Evolutionary conservation across 2,329 filamentous ascomycete genomes (phyloP), one percentile per base, ranked within the genome.

Genomic region (Thielaviopsis ethacetica): DNA sequence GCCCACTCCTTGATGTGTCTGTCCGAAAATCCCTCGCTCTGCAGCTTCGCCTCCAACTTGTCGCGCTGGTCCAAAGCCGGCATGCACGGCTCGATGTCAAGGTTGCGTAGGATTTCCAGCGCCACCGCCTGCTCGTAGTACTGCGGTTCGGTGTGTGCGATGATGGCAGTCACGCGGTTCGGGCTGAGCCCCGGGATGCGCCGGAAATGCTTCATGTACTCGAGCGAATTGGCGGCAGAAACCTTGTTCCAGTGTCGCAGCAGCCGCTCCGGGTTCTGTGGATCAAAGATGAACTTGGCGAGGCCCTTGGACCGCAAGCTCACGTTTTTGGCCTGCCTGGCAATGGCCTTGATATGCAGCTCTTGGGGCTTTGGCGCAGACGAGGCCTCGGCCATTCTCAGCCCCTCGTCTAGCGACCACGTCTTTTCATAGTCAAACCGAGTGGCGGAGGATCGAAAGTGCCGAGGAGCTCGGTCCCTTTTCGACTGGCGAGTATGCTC

Each of bases 181-280:
- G 56, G 41, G 15, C 34, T 17, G 17, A 27, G 5, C 2, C 30
- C 49, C 13, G 19, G 49, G 13, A 54, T 22, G 3, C 59, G 56
- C 19, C 56, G 53, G 34, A 59, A 56, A 12, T 24, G 49, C 22
- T 59, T 58, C 47, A 61, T 61, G 49, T 61, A 61, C 19, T 61
- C 53, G n/a, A 61, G 19, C 22, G 57, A 12, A 38, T 61, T 38
- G 3, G 38, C 2, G 2, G 38, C 7, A n/a, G 38, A 44, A n/a
- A 44, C 26, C 15, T 17, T 34, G 50, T 24, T 51, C 19, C 6
- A 58, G 21, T 34, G 34, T 17, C 24, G 24, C 52, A 56, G 15
- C 12, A 50, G 49, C 12, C 7, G 24, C 34, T 27, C 47, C 41
- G 30, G 44, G 4, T 56, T n/a, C 21, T 59, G 47, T 7, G 34